Evolutionary conservation across 225 moss, liverwort and hornwort genomes (phyloP).

Genomic region (Thuidium tamariscinum): DNA sequence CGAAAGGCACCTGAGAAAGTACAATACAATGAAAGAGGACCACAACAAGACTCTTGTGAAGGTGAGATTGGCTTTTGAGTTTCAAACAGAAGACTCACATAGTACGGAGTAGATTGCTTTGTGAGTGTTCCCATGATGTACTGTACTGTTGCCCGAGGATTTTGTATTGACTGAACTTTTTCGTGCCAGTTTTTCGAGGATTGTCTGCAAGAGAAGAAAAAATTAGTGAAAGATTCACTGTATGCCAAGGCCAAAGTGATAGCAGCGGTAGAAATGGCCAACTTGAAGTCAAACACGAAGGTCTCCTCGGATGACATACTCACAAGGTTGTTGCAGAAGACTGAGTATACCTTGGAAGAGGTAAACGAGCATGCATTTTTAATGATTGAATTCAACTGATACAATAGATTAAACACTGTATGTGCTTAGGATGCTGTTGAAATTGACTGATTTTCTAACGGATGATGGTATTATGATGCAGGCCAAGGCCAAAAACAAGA

Average conservation of each 20-base stretch:
- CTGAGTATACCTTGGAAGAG: not conserved
- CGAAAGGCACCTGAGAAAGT: not conserved
- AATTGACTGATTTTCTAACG: not conserved
- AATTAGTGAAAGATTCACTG: not conserved
- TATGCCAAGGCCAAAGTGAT: not conserved
- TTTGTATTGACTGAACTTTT: not conserved
- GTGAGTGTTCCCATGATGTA: not conserved
- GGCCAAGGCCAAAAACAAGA: not conserved
- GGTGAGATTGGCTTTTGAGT: not conserved
- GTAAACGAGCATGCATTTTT: not conserved
- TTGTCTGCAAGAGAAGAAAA: not conserved
- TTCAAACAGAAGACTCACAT: not conserved
- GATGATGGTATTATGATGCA: not conserved
- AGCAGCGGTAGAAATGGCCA: not conserved
- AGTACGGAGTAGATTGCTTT: not conserved
- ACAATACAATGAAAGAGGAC: not conserved
- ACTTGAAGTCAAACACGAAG: not conserved
- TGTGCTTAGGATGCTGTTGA: not conserved
- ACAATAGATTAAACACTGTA: not conserved
- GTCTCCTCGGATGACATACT: not conserved
- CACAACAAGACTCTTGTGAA: not conserved
- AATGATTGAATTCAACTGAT: not conserved
- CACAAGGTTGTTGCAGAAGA: not conserved
- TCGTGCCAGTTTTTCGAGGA: not conserved
- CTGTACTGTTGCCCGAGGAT: not conserved